Base-by-base conservation (phyloP, 2,329 filamentous ascomycete genomes). In the Alternaria metachromatica region DNA sequence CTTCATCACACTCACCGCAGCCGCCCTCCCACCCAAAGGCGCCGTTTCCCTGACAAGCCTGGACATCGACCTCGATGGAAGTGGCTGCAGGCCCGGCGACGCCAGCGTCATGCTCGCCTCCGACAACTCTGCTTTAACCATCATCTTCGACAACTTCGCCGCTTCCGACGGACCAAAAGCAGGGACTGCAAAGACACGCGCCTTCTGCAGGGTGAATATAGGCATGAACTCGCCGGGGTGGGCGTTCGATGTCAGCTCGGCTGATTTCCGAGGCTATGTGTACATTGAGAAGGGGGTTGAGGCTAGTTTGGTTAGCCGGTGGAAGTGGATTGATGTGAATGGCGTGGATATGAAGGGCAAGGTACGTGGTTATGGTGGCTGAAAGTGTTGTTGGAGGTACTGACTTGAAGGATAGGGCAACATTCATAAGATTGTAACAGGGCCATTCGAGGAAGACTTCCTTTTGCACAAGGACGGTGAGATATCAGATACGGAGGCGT, bases 301-400 rank as follows among this genome's bases (percentile, higher is more conserved):
- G 10, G 64, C 64, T 37, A 75, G 72, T 53, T 58, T 76, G 23
- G 72, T 74, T 11, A 73, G 68, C 56, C 46, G 72, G 18, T 76
- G 74, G 74, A 75, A 76, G 53, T 76, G 72, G 72, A 67, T 73
- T 23, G 69, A 74, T 62, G 64, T 23, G 6, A 69, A 58, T 41
- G 71, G 69, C 1, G 33, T 56, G 2, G 74, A 75, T 62, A 44
- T 74, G 51, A 66, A 69, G 30, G 72, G 72, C 28, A 76, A 75
- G 66, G 74, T 75, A 62, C 20, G 67, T n/a, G 11, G 23, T 43
- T 20, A 2, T 15, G 4, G 5, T 5, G 12, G 9, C 15, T 37
- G 15, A 7, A 4, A 21, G 10, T 30, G 48, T 11, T 30, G 15
- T 15, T 46, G 4, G 6, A 18, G 11, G 33, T 46, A 21, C 13